Evolutionary conservation across 257 asterid genomes (phyloP).

Genomic region (Solanum gracilifrons): DNA sequence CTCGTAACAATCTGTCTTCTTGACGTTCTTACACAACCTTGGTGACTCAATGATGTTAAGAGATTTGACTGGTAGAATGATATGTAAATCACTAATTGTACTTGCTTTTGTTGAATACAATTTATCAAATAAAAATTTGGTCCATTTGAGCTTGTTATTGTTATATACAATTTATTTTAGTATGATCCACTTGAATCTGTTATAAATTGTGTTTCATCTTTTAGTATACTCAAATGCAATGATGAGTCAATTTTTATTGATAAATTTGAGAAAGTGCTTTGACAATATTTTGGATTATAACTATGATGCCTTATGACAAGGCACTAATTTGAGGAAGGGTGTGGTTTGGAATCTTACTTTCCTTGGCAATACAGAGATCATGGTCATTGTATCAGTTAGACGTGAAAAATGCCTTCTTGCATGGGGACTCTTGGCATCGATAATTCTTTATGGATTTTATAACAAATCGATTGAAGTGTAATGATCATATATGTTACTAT

Average conservation of each 20-base stretch:
- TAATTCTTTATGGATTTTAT: too few relatives aligned
- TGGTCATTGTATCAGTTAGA: too few relatives aligned
- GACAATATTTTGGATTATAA: background rate
- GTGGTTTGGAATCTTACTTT: too few relatives aligned
- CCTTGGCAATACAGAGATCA: too few relatives aligned
- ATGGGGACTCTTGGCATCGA: too few relatives aligned
- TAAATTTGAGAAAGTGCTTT: background rate
- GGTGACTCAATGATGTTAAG: background rate
- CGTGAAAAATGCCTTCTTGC: too few relatives aligned
- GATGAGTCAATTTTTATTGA: too few relatives aligned
- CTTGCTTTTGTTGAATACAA: background rate
- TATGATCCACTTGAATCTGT: background rate
- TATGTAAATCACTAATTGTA: background rate
- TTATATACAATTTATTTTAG: background rate
- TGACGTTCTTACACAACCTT: background rate
- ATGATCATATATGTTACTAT: background rate
- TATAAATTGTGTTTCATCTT: background rate
- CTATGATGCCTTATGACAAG: too few relatives aligned
- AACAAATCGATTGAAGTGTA: too few relatives aligned
- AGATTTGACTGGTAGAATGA: background rate
- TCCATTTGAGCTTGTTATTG: background rate
- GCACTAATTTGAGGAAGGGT: too few relatives aligned
- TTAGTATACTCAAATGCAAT: background rate
- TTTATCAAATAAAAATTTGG: background rate
- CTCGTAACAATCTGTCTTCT: background rate